These are phyloP conservation scores for Coniella vitis DNA, from an alignment of 2,329 filamentous ascomycete species.

Conservation along the genomic window DNA sequence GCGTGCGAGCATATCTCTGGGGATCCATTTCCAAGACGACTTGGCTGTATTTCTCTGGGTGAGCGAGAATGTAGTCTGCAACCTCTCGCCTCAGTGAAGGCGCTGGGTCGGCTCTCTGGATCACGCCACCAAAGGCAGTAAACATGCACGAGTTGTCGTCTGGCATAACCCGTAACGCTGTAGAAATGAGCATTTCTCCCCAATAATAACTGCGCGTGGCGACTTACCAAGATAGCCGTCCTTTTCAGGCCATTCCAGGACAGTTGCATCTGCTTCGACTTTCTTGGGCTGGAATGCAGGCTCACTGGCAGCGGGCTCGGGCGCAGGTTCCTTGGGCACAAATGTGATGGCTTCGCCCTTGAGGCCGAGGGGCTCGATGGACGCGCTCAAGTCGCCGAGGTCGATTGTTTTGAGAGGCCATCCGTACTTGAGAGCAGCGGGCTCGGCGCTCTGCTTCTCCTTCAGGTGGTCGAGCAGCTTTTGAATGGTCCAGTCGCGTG, in stretches of 20 bases:
- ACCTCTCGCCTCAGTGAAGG: constrained; percentile 65
- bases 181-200: too few species aligned
- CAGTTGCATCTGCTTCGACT: constrained; percentile 35
- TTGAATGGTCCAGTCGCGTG: constrained; percentile 59
- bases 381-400: constrained; percentile 43
- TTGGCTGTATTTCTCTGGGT: constrained; percentile 66
- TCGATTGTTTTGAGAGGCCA: constrained; percentile 71
- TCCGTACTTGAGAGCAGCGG: constrained; percentile 75
- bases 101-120: constrained; percentile 51
- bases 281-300: constrained; percentile 25
- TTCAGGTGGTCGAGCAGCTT: constrained; percentile 56
- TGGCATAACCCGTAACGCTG: constrained; percentile 86
- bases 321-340: constrained; percentile 32
- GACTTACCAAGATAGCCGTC: constrained; percentile 44
- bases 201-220: too few species aligned
- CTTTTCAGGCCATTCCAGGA: constrained; percentile 42
- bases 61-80: constrained; percentile 67
- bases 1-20: constrained; percentile 72
- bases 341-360: constrained; percentile 46
- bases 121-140: constrained; percentile 74
- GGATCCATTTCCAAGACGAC: constrained; percentile 70
- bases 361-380: constrained; percentile 41
- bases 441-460: constrained; percentile 55
- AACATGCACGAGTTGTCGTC: constrained; percentile 96
- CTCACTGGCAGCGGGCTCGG: constrained; percentile 12